Evolutionary conservation across 2,329 filamentous ascomycete species (phyloP).

Genomic region (Monilinia fructicola): DNA sequence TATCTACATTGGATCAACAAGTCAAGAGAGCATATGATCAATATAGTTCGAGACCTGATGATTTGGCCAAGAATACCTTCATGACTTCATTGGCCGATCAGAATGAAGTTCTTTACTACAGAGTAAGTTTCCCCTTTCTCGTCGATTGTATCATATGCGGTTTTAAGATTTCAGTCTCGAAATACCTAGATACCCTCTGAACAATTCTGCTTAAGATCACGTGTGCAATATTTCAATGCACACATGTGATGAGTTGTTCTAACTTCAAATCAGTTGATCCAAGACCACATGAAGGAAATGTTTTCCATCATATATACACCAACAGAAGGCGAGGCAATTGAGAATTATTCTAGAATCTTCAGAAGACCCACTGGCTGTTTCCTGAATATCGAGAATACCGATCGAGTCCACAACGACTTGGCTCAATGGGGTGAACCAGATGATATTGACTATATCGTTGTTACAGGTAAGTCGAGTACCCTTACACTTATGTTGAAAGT

Average conservation of each 20-base stretch:
- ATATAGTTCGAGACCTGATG: slow-evolving; percentile 61
- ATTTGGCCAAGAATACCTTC: slow-evolving; percentile 83
- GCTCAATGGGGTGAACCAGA: slow-evolving; percentile 67
- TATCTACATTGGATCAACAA: slow-evolving; percentile 77
- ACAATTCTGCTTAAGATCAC: neutral
- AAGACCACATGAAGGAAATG: slow-evolving; percentile 82
- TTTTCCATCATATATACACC: slow-evolving; percentile 89
- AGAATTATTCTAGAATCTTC: slow-evolving; percentile 78
- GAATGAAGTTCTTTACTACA: slow-evolving; percentile 80
- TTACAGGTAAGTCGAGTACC: slow-evolving; percentile 62
- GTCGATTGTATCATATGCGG: neutral
- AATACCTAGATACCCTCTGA: too few species aligned
- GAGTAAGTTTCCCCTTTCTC: slow-evolving; percentile 46
- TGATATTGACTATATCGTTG: slow-evolving; percentile 85
- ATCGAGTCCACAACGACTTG: slow-evolving; percentile 64
- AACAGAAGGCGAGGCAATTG: slow-evolving; percentile 84
- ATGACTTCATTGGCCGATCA: slow-evolving; percentile 82
- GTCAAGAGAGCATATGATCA: slow-evolving; percentile 76
- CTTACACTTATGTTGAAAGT: slow-evolving; percentile 36
- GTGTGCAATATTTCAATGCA: neutral
- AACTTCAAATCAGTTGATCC: slow-evolving; percentile 56
- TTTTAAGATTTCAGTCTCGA: neutral
- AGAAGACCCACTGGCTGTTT: slow-evolving; percentile 78
- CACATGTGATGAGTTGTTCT: neutral
- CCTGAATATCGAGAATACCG: slow-evolving; percentile 68